phyloP scores from a whole-genome alignment of 2,329 filamentous ascomycete genomes.

The Penicillium sp. region DNA sequence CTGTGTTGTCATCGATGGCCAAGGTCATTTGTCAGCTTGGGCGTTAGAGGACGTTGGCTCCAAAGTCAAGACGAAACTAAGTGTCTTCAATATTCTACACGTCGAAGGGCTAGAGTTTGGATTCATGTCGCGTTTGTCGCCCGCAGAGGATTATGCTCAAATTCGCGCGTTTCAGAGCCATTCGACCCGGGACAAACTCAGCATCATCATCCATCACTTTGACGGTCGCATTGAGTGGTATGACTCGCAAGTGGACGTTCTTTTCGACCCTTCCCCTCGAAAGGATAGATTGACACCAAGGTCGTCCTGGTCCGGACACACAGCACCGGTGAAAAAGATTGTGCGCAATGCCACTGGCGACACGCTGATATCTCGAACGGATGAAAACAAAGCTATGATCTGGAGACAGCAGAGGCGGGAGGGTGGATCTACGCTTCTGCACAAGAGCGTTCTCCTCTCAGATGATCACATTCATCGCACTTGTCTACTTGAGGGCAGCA shows the following conservation, averaged over 20 bases:
- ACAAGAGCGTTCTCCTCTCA: conserved; percentile 63
- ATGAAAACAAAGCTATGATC: conserved; percentile 70
- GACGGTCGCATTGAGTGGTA: conserved; percentile 80
- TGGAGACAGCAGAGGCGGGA: conserved; percentile 63
- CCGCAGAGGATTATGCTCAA: conserved; percentile 55
- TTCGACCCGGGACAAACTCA: conserved; percentile 57
- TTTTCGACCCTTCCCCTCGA: conserved; percentile 67
- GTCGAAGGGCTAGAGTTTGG: conserved; percentile 54
- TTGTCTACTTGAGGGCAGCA: conserved; percentile 68
- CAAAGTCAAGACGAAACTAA: conserved; percentile 58
- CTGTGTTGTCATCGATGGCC: conserved; percentile 76
- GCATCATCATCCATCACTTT: conserved; percentile 75
- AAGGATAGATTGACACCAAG: conserved; percentile 55
- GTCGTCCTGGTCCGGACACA: conserved; percentile 78
- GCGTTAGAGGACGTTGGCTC: conserved; percentile 80
- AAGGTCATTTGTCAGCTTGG: conserved; percentile 85
- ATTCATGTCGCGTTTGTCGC: conserved; percentile 27
- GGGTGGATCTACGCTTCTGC: conserved; percentile 51
- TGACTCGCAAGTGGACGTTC: conserved; percentile 66
- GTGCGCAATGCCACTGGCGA: conserved; percentile 76
- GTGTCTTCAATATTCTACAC: conserved; percentile 82
- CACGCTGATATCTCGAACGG: conserved; percentile 74
- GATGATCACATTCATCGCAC: conserved; percentile 72
- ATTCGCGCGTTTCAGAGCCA: conserved; percentile 66
- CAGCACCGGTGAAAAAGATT: conserved; percentile 72